Evolutionary conservation across 164 flowering plant genomes (phyloP), one percentile per base, ranked within the genome.

Genomic region (Sedum album): DNA sequence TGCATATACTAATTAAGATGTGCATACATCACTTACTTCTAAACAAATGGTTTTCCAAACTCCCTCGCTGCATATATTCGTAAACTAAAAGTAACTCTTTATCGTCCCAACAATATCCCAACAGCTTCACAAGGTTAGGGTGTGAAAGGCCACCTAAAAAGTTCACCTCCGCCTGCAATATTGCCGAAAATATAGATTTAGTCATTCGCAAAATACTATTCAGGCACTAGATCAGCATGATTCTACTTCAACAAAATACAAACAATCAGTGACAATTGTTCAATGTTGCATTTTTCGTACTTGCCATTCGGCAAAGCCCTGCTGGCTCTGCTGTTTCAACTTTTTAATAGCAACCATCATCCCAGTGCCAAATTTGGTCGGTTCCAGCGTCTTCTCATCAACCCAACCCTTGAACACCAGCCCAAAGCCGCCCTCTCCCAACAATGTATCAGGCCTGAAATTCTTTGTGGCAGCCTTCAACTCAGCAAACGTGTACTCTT

Each of bases 361-460:
- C 2, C 88, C 88, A 31, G 65, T 23, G 26, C 89, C 85, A 26
- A n/a, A 13, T 72, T 76, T 83, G 13, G 83, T 67, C 0, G 91
- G 85, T 0, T 74, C 71, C 0, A 76, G 69, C 15, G 86, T 79
- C 66, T 75, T 86, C 72, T n/a, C n/a, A n/a, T n/a, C n/a, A n/a
- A n/a, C n/a, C n/a, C n/a, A n/a, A n/a, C n/a, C n/a, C n/a, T n/a
- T 86, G 87, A 73, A 89, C 44, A 89, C 96, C 66, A 66, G 82
- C 9, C 96, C 92, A 71, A 89, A 89, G 2, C 92, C 92, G n/a
- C 96, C 96, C 51, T 80, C 83, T 14, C 96, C 96, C 38, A 89
- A 66, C 65, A 85, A 46, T 1, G 77, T 69, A 57, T 84, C 90
- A 0, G 85, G 63, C 55, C 60, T 82, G 76, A 89, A 89, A 68